Base-by-base conservation (phyloP, 1,284 basidiomycete species). In the Rhodofomes roseus region DNA sequence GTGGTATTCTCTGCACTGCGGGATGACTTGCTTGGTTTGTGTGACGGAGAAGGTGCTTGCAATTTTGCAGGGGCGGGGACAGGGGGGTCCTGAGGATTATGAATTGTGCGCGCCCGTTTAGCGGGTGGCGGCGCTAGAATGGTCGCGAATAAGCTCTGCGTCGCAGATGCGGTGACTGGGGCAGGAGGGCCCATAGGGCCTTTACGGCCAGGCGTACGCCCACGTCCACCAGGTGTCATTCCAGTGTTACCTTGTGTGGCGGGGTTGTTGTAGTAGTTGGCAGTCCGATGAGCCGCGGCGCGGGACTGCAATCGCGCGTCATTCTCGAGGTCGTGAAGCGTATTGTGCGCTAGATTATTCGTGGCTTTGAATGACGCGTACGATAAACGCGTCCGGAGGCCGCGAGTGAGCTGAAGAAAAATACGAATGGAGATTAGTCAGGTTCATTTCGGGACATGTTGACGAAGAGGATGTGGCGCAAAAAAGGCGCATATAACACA, bases 331-430 rank as follows among this genome's bases (percentile, higher is more conserved):
- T 90, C 87, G 65, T 80, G 80, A 36, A 92, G 76, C 50, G 86
- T 78, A 56, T 84, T 77, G 60, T 85, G 82, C 9, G 85, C 76
- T 56, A 90, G 74, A 69, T 90, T 89, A 70, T 89, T 82, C 29
- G 80, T 81, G 7, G 90, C 89, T 76, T 92, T 92, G 81, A 86
- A 92, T 2, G 86, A 86, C 36, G 90, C 90, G 73, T 91, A 90
- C 0, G 88, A 82, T 54, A 92, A 82, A 62, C 89, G 85, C 65
- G 89, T 81, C 63, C 90, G 85, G 56, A 92, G 80, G 58, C 82
- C 85, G 70, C 88, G 87, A 68, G 90, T 89, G 44, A 92, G 83
- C 90, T 92, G 68, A 57, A 66, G 59, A 61, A 60, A 56, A 56
- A 74, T 65, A 68, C 65, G 63, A 71, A 74, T 70, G 77, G 78